Conservation (phyloP, 495 filamentous ascomycete genomes). For the Podospora tetraspora region DNA sequence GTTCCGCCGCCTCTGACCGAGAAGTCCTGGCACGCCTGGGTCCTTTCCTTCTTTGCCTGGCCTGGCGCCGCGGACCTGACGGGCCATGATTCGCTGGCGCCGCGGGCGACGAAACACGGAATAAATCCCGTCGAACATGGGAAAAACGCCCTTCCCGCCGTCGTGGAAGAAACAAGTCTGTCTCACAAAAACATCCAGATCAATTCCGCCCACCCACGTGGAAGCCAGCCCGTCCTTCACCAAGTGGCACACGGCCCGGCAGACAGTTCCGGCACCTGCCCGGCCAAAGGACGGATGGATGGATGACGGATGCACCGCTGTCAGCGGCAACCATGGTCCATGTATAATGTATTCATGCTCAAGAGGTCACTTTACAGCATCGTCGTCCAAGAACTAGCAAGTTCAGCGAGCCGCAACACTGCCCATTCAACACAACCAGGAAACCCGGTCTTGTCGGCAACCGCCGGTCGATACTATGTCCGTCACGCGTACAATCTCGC, state of each 20-base stretch:
- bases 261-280: not conserved
- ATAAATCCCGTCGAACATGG: not conserved
- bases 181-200: not conserved
- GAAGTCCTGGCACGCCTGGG: not conserved
- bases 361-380: not conserved
- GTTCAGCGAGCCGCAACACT: not conserved
- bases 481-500: not conserved
- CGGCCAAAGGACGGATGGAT: not conserved
- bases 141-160: not conserved
- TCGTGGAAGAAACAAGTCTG: not conserved
- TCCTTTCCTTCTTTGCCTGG: not conserved
- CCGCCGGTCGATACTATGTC: not conserved
- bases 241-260: not conserved
- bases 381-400: not conserved
- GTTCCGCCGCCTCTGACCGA: constrained; percentile 11
- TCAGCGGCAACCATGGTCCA: not conserved
- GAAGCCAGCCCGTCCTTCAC: not conserved
- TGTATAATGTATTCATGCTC: not conserved
- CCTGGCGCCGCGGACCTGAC: constrained; percentile 10
- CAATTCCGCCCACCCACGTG: not conserved
- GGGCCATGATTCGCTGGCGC: not conserved
- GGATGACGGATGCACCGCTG: not conserved
- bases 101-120: not conserved
- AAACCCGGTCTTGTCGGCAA: not conserved
- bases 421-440: not conserved